Evolutionary conservation across 495 filamentous ascomycete genomes (phyloP).

Genomic region (Xylaria curta): DNA sequence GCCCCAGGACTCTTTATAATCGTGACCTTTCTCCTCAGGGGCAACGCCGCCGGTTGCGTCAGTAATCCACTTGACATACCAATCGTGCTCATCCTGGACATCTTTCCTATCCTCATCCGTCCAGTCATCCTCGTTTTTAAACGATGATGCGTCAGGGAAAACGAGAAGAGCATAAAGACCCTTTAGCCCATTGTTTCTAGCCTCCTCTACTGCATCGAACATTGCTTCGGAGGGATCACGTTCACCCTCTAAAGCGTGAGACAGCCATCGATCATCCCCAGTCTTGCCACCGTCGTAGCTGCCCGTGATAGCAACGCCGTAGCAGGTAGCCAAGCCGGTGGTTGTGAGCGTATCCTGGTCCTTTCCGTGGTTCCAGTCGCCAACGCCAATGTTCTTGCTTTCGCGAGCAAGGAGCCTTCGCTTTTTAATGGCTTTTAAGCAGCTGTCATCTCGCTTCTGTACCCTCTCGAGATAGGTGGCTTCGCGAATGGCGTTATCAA

Average conservation of each 20-base stretch:
- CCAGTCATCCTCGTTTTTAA: background rate
- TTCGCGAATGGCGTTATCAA: background rate
- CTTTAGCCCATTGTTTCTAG: background rate
- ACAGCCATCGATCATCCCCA: background rate
- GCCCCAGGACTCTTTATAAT: slow-evolving; percentile 1
- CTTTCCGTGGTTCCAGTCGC: background rate
- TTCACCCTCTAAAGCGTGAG: background rate
- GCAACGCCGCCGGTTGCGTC: background rate
- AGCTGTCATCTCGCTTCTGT: background rate
- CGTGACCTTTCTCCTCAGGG: background rate
- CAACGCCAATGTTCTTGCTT: background rate
- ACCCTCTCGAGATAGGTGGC: background rate
- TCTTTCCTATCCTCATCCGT: slow-evolving; percentile 11
- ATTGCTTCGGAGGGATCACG: background rate
- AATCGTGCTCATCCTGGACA: background rate
- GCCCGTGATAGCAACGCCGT: slow-evolving; percentile 4
- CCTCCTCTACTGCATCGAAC: background rate
- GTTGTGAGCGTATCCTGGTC: background rate
- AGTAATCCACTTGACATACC: slow-evolving; percentile 9
- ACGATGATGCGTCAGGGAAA: background rate
- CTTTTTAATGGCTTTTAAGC: background rate
- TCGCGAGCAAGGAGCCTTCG: background rate
- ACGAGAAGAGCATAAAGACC: slow-evolving; percentile 1
- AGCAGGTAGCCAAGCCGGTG: background rate
- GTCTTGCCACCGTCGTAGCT: background rate